Percentiles rank a stretch among this genome's conserved stretches.
These are phyloP conservation scores for Dactylella cylindrospora DNA, from an alignment of 2,329 filamentous ascomycete species.

Conservation along the genomic window DNA sequence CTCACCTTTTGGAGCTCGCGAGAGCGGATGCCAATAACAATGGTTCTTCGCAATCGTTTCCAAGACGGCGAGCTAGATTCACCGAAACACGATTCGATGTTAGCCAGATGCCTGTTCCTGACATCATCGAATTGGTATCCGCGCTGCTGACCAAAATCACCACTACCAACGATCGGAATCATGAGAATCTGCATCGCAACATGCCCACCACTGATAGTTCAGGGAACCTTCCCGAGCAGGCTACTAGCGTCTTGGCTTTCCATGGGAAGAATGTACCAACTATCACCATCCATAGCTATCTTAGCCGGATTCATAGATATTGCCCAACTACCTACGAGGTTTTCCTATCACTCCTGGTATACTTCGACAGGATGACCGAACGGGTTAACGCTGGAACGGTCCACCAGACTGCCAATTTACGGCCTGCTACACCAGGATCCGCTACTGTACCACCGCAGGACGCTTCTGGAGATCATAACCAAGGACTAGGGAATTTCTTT, in stretches of 20 bases:
- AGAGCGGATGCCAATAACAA: constrained; percentile 62
- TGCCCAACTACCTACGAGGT: constrained; percentile 98
- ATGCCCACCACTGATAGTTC: constrained; percentile 64
- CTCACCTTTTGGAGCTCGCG: constrained; percentile 86
- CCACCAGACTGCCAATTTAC: constrained; percentile 32
- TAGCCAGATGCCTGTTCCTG: constrained; percentile 92
- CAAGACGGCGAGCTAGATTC: constrained; percentile 45
- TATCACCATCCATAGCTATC: constrained; percentile 93
- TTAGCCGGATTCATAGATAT: constrained; percentile 96
- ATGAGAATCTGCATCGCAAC: constrained; percentile 81
- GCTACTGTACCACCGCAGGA: constrained; percentile 37
- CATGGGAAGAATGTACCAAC: constrained; percentile 97
- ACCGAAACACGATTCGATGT: constrained; percentile 76
- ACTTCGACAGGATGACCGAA: constrained; percentile 99
- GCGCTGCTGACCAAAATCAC: constrained; percentile 96
- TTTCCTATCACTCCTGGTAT: constrained; percentile 89
- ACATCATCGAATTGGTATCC: constrained; percentile 99
- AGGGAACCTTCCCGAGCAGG: constrained; percentile 64
- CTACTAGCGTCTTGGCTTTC: constrained; percentile 81
- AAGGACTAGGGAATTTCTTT: constrained; percentile 68
- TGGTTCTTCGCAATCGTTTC: constrained; percentile 43
- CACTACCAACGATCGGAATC: constrained; percentile 89
- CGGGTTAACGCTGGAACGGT: constrained; percentile 67
- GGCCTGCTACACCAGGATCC: constrained; percentile 33
- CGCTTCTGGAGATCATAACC: constrained; percentile 12